Evolutionary conservation across 805 yeast species (phyloP).

Genomic region (Schwanniomyces occidentalis): DNA sequence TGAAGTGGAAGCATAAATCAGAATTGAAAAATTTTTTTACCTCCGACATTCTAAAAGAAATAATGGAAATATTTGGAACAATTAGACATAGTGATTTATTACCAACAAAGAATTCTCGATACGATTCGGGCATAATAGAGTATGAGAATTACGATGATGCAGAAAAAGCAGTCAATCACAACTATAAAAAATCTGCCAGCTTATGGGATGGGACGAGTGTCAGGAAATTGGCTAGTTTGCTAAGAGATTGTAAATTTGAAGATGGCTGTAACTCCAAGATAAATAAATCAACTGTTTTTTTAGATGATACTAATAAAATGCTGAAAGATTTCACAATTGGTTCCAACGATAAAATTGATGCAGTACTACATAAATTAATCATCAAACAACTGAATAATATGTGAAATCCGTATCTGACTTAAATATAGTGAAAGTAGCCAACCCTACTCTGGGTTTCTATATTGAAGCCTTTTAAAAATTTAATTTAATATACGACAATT

Average conservation of each 20-base stretch:
- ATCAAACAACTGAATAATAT: conserved; percentile 9
- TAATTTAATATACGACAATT: conserved; percentile 9
- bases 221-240: conserved; percentile 47
- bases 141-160: conserved; percentile 29
- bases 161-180: conserved; percentile 38
- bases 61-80: conserved; percentile 50
- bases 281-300: background rate
- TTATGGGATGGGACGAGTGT: conserved; percentile 49
- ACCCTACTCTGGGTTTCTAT: conserved; percentile 2
- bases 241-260: conserved; percentile 32
- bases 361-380: conserved; percentile 4
- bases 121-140: conserved; percentile 39
- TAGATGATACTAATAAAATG: background rate
- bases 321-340: background rate
- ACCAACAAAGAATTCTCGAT: conserved; percentile 18
- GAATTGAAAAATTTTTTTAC: conserved; percentile 32
- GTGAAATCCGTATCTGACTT: conserved; percentile 37
- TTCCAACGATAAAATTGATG: conserved; percentile 3
- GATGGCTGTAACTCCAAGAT: conserved; percentile 1
- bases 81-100: conserved; percentile 15
- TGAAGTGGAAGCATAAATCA: conserved; percentile 49
- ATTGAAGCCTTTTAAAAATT: conserved; percentile 9
- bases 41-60: conserved; percentile 28
- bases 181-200: conserved; percentile 40
- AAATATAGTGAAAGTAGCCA: conserved; percentile 1